Conservation (phyloP, 108 stramenopile genomes). For the Cyclostephanos tholiformis region DNA sequence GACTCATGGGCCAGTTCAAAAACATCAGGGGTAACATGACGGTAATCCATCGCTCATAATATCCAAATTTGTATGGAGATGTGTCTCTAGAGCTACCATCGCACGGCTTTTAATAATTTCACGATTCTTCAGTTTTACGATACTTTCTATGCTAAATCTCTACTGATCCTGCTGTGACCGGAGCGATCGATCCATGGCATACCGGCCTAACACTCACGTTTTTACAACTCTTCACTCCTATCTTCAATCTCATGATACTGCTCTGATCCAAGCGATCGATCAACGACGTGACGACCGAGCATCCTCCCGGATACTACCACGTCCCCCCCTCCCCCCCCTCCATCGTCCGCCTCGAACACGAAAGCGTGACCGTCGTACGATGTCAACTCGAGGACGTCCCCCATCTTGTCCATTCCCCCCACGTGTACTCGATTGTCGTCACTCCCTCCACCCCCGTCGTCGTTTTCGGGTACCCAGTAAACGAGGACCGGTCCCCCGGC, state of each 20-base stretch:
- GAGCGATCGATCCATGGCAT: no score
- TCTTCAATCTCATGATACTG: constrained; percentile 44
- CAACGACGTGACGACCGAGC: constrained; percentile 31
- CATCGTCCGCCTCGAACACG: constrained; percentile 35
- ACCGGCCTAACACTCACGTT: no score
- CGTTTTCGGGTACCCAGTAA: constrained; percentile 51
- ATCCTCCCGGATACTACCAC: constrained; percentile 7
- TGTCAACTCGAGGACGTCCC: constrained; percentile 39
- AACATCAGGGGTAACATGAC: no score
- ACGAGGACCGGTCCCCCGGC: constrained; percentile 32
- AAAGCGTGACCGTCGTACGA: constrained; percentile 65
- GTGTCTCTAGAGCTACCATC: no score
- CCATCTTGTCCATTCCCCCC: constrained; percentile 40
- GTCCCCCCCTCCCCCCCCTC: not conserved
- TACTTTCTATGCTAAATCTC: no score
- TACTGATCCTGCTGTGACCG: no score
- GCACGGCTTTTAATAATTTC: no score
- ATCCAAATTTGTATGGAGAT: no score
- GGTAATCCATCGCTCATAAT: no score
- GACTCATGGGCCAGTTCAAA: no score
- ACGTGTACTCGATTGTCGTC: constrained; percentile 37
- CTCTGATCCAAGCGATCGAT: constrained; percentile 27
- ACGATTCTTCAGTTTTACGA: no score
- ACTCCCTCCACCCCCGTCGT: not conserved
- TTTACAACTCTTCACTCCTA: constrained; percentile 27